phyloP scores from a whole-genome alignment of 495 filamentous ascomycete genomes.

The Neurospora sp. region DNA sequence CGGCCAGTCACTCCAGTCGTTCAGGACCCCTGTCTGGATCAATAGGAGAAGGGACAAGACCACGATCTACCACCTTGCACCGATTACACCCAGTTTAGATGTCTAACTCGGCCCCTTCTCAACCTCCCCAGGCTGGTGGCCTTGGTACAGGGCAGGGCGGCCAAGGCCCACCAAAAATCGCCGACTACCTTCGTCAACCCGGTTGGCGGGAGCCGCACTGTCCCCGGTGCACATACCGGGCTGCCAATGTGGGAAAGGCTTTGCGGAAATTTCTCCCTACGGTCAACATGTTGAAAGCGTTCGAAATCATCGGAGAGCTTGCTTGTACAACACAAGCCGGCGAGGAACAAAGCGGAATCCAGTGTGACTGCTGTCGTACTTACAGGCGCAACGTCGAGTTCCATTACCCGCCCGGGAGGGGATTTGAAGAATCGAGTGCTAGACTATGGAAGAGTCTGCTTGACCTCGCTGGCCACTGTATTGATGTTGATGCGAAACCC shows the following conservation, averaged over 20 bases:
- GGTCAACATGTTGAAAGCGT: not conserved
- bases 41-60: not conserved
- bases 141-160: not conserved
- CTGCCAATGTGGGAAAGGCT: not conserved
- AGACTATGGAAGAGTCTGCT: not conserved
- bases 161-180: not conserved
- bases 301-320: not conserved
- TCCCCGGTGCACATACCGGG: not conserved
- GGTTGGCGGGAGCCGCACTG: not conserved
- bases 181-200: not conserved
- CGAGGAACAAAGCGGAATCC: not conserved
- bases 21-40: not conserved
- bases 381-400: not conserved
- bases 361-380: not conserved
- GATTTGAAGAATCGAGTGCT: not conserved
- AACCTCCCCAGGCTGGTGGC: not conserved
- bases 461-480: not conserved
- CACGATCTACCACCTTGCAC: not conserved
- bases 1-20: not conserved
- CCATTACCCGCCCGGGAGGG: not conserved
- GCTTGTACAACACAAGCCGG: not conserved
- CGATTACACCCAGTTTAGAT: not conserved
- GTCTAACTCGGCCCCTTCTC: not conserved
- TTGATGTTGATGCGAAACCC: not conserved
- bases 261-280: not conserved